Base-by-base conservation (phyloP, 2,329 filamentous ascomycete species). In the Exophiala spinifera region DNA sequence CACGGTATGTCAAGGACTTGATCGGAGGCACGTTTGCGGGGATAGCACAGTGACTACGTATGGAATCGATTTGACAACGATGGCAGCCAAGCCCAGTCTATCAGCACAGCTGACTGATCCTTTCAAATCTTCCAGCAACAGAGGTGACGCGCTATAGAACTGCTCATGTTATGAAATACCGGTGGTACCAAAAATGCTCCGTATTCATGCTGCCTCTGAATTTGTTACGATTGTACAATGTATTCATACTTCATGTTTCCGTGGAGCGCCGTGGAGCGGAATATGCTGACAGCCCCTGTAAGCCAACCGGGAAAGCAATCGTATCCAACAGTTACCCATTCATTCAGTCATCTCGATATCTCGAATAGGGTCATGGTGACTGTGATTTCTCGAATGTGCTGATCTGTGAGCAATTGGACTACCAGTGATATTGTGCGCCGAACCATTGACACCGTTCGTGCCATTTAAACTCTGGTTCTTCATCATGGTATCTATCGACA, bases 311-410 rank as follows among this genome's bases (percentile, higher is more conserved):
- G n/a, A 42, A 31, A 28, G 31, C 3, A 43, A 33, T 19, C 25
- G 25, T 17, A 19, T 50, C 20, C 37, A n/a, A 15, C 36, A 39
- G 2, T 44, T 11, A 37, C 13, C 31, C 8, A 3, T 31, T 53
- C 54, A 61, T 25, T 52, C 58, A 39, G 46, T 58, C 58, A 61
- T 61, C 42, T 58, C 58, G 23, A 61, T 56, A 15, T 61, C 59
- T 48, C 59, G 42, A 31, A 61, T 28, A 6, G 59, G 59, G 39
- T 61, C 59, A 4, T 56, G 59, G 44, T 59, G 56, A 34, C 56
- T 55, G 34, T 59, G 51, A 7, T 39, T 57, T 31, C 57, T 55
- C 39, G 50, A 48, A 40, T 57, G 56, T 17, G 33, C 43, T 15
- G 56, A 53, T 28, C 46, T 33, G 17, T 59, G 55, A 28, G 51